Percentiles rank a stretch among this genome's conserved stretches.
Conservation (phyloP, 2,329 filamentous ascomycete genomes). For the Hymenoscyphus repandus region DNA sequence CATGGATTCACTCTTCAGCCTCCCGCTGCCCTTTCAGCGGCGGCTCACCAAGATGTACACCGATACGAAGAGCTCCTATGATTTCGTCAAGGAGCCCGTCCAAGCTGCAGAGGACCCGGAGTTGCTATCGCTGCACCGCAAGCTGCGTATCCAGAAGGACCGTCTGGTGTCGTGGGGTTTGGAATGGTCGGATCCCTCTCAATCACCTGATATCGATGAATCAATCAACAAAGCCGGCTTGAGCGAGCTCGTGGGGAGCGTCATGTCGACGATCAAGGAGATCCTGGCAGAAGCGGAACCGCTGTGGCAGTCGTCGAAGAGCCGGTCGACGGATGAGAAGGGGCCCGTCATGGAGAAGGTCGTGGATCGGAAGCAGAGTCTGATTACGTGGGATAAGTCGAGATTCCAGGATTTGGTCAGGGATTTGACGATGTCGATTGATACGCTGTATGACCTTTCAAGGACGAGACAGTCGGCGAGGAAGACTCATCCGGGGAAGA, state of each 20-base stretch:
- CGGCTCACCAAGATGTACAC: conserved; percentile 70
- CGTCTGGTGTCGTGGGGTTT: conserved; percentile 73
- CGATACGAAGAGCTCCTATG: conserved; percentile 73
- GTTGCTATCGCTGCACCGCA: conserved; percentile 66
- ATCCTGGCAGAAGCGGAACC: conserved; percentile 72
- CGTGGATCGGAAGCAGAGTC: conserved; percentile 48
- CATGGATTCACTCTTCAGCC: conserved; percentile 28
- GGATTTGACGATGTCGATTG: conserved; percentile 72
- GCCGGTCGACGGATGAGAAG: conserved; percentile 28
- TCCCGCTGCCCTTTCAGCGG: conserved; percentile 45
- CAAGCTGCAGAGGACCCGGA: conserved; percentile 63
- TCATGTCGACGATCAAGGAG: conserved; percentile 76
- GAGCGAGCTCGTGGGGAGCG: conserved; percentile 71
- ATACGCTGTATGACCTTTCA: conserved; percentile 73
- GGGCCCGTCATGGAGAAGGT: conserved; percentile 24
- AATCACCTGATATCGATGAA: conserved; percentile 66
- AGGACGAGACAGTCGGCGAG: conserved; percentile 49
- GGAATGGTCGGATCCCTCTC: conserved; percentile 69
- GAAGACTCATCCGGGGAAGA: conserved; percentile 16
- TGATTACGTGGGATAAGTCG: conserved; percentile 63
- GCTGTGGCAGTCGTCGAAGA: conserved; percentile 59
- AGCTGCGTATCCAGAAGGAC: conserved; percentile 69
- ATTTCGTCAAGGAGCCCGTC: conserved; percentile 62
- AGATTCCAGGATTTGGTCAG: conserved; percentile 70
- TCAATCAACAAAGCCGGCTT: conserved; percentile 67